Percentiles rank a stretch among this genome's conserved stretches.
These are phyloP conservation scores for Triglochin maritima DNA, from an alignment of 106 monocot genomes.

Conservation along the genomic window DNA sequence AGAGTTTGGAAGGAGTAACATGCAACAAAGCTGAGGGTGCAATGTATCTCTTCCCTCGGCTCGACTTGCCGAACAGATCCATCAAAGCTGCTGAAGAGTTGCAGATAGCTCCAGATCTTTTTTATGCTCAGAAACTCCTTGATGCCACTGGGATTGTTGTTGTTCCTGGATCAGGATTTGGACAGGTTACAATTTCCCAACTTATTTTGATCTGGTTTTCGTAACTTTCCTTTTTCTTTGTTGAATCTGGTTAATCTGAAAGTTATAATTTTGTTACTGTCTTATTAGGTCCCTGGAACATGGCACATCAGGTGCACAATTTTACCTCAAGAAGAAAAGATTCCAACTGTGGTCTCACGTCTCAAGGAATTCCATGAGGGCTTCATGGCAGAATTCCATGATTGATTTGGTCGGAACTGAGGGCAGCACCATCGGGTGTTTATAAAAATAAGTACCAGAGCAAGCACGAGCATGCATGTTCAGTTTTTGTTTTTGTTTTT, in stretches of 20 bases:
- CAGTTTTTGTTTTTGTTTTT: too few relatives aligned
- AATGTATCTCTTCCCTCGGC: conserved; percentile 11
- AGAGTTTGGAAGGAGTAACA: conserved; percentile 12
- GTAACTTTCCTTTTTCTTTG: background rate
- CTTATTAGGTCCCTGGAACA: conserved; percentile 70
- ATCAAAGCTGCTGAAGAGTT: conserved; percentile 2
- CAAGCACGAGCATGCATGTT: too few relatives aligned
- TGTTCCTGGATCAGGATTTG: conserved; percentile 14
- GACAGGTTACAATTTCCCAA: conserved; percentile 1
- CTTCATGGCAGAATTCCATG: conserved; percentile 63
- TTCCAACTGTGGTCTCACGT: conserved; percentile 68
- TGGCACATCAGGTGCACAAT: conserved; percentile 96
- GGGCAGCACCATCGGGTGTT: too few relatives aligned
- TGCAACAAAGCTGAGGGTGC: conserved; percentile 15
- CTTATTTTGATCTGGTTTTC: background rate
- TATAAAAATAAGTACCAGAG: too few relatives aligned
- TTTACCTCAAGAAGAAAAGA: conserved; percentile 92
- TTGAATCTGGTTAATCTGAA: background rate
- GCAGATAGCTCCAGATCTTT: conserved; percentile 1
- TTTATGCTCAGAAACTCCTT: conserved; percentile 8
- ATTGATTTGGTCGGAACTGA: conserved; percentile 11
- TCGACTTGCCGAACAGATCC: conserved; percentile 3
- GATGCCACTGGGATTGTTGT: conserved; percentile 15
- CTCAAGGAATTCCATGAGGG: conserved; percentile 73
- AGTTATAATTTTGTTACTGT: background rate